A percentile compares a stretch with the other conserved stretches of the same genome.
Evolutionary conservation across 768 basidiomycete genomes (phyloP).

Genomic region (Phaeolepiota aurea): DNA sequence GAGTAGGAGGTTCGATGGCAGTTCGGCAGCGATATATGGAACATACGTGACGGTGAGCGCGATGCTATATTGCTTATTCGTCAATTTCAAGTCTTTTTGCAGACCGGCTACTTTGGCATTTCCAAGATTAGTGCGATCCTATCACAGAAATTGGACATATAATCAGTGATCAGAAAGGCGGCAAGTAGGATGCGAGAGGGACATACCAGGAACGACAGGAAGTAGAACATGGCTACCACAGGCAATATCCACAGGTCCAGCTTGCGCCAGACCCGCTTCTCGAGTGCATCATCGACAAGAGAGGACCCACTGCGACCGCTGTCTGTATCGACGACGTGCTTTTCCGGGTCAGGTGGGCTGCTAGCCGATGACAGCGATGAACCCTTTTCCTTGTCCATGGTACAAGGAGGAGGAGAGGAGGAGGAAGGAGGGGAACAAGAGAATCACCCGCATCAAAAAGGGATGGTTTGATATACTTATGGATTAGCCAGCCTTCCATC

Average conservation of each 20-base stretch:
- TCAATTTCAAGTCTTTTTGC: conserved; percentile 43
- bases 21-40: conserved; percentile 49
- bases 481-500: no score
- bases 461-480: no score
- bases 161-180: background rate
- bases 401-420: background rate
- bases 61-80: conserved; percentile 40
- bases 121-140: conserved; percentile 49
- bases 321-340: conserved; percentile 13
- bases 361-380: no score
- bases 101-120: conserved; percentile 59
- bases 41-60: conserved; percentile 40
- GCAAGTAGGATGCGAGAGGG: no score
- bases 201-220: conserved; percentile 46
- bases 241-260: conserved; percentile 41
- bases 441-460: background rate
- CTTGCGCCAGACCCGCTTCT: conserved; percentile 37
- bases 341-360: background rate
- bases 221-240: conserved; percentile 38
- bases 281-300: conserved; percentile 20
- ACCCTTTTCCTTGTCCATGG: background rate
- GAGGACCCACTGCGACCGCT: conserved; percentile 12
- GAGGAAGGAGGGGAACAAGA: background rate
- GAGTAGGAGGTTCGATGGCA: conserved; percentile 54
- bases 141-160: background rate